Percentiles rank a stretch among this genome's conserved stretches.
Conservation (phyloP, 2,329 filamentous ascomycete genomes). For the Ophiostoma ulmi region DNA sequence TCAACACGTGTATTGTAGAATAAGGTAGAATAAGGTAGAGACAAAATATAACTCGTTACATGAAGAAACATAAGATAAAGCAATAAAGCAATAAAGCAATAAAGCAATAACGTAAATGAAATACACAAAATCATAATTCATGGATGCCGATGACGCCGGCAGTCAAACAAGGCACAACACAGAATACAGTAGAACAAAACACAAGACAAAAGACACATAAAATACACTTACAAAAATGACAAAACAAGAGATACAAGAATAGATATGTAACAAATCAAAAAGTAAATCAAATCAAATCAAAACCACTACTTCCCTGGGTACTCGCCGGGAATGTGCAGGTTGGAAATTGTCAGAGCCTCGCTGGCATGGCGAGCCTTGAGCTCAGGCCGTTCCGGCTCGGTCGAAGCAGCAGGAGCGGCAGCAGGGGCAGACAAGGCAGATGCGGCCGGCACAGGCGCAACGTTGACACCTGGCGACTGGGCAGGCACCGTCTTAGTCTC, state of each 20-base stretch:
- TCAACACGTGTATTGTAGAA: not conserved
- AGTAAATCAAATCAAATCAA: not conserved
- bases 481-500: not conserved
- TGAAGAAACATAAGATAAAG: not conserved
- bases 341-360: constrained; percentile 51
- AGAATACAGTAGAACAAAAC: constrained; percentile 9
- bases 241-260: not conserved
- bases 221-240: not conserved
- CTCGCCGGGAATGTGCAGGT: constrained; percentile 65
- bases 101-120: not conserved
- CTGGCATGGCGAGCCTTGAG: constrained; percentile 38
- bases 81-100: not conserved
- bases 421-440: too few relatives aligned
- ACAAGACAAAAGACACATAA: not conserved
- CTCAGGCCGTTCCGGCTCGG: constrained; percentile 16
- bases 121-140: not conserved
- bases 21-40: not conserved
- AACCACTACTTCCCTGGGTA: constrained; percentile 33
- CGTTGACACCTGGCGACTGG: too few relatives aligned
- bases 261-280: constrained; percentile 2
- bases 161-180: not conserved
- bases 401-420: too few relatives aligned
- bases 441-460: too few relatives aligned
- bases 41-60: not conserved
- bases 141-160: not conserved